phyloP scores from a whole-genome alignment of 2,329 filamentous ascomycete species.

The Ambrosiella cleistominuta region DNA sequence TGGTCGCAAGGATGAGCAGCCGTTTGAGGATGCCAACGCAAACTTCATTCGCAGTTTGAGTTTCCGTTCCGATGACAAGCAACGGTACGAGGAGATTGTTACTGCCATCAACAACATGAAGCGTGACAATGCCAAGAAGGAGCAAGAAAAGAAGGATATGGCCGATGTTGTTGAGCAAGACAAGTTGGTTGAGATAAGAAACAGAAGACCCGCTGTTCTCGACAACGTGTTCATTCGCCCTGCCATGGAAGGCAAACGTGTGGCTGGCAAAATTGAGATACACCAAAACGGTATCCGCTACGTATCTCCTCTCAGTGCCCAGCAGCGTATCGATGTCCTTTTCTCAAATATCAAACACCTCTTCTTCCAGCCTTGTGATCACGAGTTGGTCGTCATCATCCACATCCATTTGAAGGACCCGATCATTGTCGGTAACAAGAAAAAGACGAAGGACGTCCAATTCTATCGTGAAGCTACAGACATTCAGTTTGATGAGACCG shows the following conservation, averaged over 20 bases:
- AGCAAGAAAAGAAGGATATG: constrained; percentile 98
- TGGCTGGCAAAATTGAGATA: constrained; percentile 89
- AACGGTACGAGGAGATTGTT: constrained; percentile 77
- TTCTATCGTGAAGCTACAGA: constrained; percentile 97
- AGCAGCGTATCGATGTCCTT: constrained; percentile 77
- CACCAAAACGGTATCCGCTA: constrained; percentile 98
- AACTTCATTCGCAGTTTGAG: constrained; percentile 94
- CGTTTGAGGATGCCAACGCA: constrained; percentile 87
- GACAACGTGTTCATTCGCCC: constrained; percentile 93
- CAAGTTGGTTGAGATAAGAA: constrained; percentile 86
- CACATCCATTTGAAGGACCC: constrained; percentile 96
- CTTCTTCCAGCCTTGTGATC: constrained; percentile 94
- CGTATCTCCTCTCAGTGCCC: constrained; percentile 59
- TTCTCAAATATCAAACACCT: constrained; percentile 98
- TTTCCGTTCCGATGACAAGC: constrained; percentile 76
- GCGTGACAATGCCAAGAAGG: constrained; percentile 75
- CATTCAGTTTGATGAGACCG: constrained; percentile 96
- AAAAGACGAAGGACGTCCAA: constrained; percentile 97
- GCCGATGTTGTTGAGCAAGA: constrained; percentile 98
- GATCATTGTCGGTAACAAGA: constrained; percentile 90
- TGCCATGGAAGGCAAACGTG: constrained; percentile 88
- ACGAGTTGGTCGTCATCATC: constrained; percentile 94
- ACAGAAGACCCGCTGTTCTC: constrained; percentile 75
- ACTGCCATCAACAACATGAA: constrained; percentile 92
- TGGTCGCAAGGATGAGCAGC: constrained; percentile 89